Base-by-base conservation (phyloP, 441 rosid species). In the Populus hybrid region DNA sequence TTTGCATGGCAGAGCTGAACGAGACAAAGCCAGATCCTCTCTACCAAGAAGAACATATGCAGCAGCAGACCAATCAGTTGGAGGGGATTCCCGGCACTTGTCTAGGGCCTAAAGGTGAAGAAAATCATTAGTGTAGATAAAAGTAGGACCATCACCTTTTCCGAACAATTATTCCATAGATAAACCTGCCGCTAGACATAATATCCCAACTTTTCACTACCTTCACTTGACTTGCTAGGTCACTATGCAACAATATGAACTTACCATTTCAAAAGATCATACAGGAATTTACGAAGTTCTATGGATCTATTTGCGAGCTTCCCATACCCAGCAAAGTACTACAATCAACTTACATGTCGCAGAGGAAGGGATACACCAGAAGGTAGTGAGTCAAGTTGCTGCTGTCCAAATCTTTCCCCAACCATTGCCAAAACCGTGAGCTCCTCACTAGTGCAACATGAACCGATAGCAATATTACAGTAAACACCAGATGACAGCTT, bases 31-130 rank as follows among this genome's bases (percentile, higher is more conserved):
- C 84, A 97, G 82, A 84, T 97, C 99, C 86, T 94, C 97, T 79
- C 98, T 94, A 76, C 98, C 96, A 86, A 97, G 94, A 83, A 97
- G 97, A 79, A 93, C 87, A 85, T 93, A 97, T 71, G 97, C 99
- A 81, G 94, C 88, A 10, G 93, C 95, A 82, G 99, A 94, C 99
- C 99, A 97, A 82, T 92, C 95, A 69, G 88, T 86, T 10, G 99
- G 98, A 78, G 99, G 98, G 81, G 92, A 93, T 86, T 93, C 99
- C 73, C 98, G 90, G 78, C 98, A 94, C 85, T 88, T 91, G 84
- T 93, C 97, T 86, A 94, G 82, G 75, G 97, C 98, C 99, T 94
- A 70, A 76, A 82, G 85, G 80, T 40, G 70, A 20, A 75, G 57
- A 80, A 67, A 57, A 69, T 46, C 32, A 71, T 40, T 46, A 65